Evolutionary conservation across 441 rosid species (phyloP).

Genomic region (Isatis lusitanica): DNA sequence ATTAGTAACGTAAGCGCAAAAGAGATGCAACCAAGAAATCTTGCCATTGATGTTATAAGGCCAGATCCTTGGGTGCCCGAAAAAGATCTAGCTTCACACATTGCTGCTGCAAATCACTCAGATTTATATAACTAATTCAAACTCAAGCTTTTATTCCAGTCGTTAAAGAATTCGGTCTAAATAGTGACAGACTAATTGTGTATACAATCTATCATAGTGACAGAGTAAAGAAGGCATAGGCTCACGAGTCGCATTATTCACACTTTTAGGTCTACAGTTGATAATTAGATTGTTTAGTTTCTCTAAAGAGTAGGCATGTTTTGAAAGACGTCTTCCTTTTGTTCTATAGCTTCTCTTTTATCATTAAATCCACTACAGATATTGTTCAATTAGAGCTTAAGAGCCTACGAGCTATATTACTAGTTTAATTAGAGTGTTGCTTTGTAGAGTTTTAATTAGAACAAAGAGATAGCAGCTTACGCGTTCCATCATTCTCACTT

Average conservation of each 20-base stretch:
- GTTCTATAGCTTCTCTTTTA: constrained; percentile 2
- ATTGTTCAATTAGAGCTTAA: not conserved
- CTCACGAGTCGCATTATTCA: constrained; percentile 22
- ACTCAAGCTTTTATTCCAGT: not conserved
- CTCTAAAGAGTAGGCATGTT: constrained; percentile 1
- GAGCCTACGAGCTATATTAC: not conserved
- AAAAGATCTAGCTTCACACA: not conserved
- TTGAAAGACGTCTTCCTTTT: not conserved
- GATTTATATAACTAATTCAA: not conserved
- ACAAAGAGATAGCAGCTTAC: not conserved
- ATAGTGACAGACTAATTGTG: no score
- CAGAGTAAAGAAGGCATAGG: not conserved
- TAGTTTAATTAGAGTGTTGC: not conserved
- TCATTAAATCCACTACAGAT: not conserved
- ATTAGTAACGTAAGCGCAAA: constrained; percentile 2
- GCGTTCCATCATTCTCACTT: constrained; percentile 20
- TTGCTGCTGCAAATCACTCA: constrained; percentile 3
- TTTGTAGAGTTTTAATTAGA: not conserved
- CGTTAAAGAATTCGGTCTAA: no score
- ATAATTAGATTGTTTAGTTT: not conserved
- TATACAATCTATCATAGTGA: constrained; percentile 2
- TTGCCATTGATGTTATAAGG: constrained; percentile 12
- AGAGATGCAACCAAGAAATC: not conserved
- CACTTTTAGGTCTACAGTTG: not conserved
- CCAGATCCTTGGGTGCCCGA: not conserved